These are phyloP conservation scores for Taphrina betulina DNA, from an alignment of 1,139 yeast genomes.

Conservation along the genomic window DNA sequence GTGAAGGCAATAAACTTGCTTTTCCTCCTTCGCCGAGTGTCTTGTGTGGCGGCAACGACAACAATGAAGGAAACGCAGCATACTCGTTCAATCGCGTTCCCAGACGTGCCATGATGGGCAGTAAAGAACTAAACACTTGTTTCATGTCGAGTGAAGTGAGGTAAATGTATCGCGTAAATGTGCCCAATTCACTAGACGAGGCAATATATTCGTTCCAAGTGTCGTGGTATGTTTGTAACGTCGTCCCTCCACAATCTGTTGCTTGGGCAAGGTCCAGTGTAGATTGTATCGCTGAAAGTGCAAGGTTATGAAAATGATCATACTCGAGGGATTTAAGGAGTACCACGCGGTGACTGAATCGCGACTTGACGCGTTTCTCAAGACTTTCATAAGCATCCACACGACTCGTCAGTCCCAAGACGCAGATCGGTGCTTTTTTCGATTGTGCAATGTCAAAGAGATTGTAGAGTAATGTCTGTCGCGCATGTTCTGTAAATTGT, in stretches of 20 bases:
- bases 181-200: constrained; percentile 24
- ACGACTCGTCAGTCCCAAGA: constrained; percentile 75
- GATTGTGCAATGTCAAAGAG: constrained; percentile 80
- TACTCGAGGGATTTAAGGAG: constrained; percentile 52
- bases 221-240: constrained; percentile 43
- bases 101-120: constrained; percentile 11
- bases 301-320: constrained; percentile 45
- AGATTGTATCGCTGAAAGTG: constrained; percentile 31
- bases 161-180: constrained; percentile 34
- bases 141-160: constrained; percentile 36
- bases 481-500: constrained; percentile 63
- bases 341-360: constrained; percentile 80
- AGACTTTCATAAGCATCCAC: constrained; percentile 70
- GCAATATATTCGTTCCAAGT: constrained; percentile 58
- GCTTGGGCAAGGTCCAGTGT: constrained; percentile 35
- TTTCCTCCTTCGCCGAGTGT: background rate
- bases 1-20: constrained; percentile 27
- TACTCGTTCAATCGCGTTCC: constrained; percentile 5
- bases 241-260: background rate
- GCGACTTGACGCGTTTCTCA: constrained; percentile 85
- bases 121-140: constrained; percentile 30
- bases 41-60: background rate
- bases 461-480: constrained; percentile 82
- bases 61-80: constrained; percentile 9
- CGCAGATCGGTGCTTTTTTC: constrained; percentile 68